Conservation (phyloP, 441 rosid genomes). For the Aleurites moluccanus region DNA sequence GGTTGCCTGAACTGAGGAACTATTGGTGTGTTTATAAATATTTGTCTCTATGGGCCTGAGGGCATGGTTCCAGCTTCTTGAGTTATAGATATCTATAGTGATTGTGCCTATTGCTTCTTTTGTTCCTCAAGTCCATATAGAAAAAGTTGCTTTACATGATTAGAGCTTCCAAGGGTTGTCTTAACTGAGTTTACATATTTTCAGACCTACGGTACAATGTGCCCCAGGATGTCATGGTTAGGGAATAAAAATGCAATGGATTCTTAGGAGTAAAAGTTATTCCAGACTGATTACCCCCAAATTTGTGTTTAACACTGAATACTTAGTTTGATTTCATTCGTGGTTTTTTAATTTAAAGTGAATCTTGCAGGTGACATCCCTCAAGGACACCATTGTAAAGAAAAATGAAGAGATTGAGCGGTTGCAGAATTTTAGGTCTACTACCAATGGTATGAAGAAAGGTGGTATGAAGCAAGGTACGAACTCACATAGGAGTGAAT, state of each 20-base stretch:
- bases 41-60: not conserved
- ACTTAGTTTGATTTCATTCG: not conserved
- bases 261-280: not conserved
- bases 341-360: slow-evolving; percentile 9
- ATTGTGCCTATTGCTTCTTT: not conserved
- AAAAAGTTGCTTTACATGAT: not conserved
- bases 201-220: not conserved
- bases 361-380: slow-evolving; percentile 31
- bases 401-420: slow-evolving; percentile 39
- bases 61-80: not conserved
- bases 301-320: not conserved
- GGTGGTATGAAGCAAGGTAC: slow-evolving; percentile 17
- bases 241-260: not conserved
- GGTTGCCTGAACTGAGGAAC: not conserved
- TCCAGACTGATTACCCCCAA: not conserved
- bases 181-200: not conserved
- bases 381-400: slow-evolving; percentile 30
- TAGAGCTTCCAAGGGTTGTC: not conserved
- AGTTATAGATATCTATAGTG: not conserved
- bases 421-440: slow-evolving; percentile 24
- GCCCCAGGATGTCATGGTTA: not conserved
- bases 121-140: not conserved
- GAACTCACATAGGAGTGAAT: slow-evolving; percentile 15
- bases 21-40: not conserved
- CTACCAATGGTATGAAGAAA: slow-evolving; percentile 18